Evolutionary conservation across 805 yeast genomes (phyloP).

Genomic region (Dipodascopsis uninucleata): DNA sequence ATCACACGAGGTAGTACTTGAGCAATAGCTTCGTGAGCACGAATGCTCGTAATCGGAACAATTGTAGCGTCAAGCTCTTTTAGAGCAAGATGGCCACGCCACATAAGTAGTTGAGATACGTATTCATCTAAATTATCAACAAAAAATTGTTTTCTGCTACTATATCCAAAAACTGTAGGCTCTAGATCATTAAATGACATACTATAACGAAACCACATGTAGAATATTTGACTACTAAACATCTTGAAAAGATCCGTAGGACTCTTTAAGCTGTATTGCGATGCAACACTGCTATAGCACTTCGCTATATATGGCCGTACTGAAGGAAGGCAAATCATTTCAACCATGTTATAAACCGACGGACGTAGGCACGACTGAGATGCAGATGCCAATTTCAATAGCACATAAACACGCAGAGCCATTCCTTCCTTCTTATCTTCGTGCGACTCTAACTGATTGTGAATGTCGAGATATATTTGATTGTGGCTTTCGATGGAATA

Average conservation of each 20-base stretch:
- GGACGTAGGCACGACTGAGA: constrained; percentile 1
- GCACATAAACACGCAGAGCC: constrained; percentile 9
- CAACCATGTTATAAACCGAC: constrained; percentile 10
- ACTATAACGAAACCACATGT: constrained; percentile 10
- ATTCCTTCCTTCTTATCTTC: constrained; percentile 1
- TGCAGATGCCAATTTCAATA: not conserved
- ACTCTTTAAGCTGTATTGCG: constrained; percentile 27
- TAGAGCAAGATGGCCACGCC: not conserved
- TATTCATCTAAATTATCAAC: constrained; percentile 1
- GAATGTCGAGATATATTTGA: constrained; percentile 7
- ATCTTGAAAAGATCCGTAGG: constrained; percentile 13
- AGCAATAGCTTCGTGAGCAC: too few relatives aligned
- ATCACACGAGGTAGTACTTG: too few relatives aligned
- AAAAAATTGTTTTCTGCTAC: constrained; percentile 11
- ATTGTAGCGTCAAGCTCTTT: constrained; percentile 1
- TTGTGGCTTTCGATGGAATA: constrained; percentile 1
- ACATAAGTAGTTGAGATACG: constrained; percentile 9
- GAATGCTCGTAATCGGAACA: too few relatives aligned
- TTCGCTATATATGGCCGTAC: constrained; percentile 45
- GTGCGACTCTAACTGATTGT: not conserved
- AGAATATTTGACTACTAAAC: constrained; percentile 13
- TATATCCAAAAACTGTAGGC: constrained; percentile 22
- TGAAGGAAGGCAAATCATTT: not conserved
- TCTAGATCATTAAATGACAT: constrained; percentile 6
- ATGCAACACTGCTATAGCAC: constrained; percentile 51